Evolutionary conservation across 2,329 filamentous ascomycete genomes (phyloP).

Genomic region (Neospermospora avenae): DNA sequence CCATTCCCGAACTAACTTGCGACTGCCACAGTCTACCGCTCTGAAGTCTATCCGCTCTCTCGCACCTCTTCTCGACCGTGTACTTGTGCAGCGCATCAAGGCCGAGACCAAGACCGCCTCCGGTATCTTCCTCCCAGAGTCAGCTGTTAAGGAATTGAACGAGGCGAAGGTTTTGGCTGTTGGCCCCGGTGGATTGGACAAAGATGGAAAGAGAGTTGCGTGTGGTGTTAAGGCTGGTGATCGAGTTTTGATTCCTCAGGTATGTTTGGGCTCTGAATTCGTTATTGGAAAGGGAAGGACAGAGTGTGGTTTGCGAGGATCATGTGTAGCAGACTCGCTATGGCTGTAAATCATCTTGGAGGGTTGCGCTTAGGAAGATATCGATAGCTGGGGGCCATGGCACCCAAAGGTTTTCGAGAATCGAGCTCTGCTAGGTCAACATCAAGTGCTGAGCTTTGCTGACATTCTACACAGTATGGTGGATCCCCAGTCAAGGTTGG

Average conservation of each 20-base stretch:
- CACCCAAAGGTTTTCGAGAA: background rate
- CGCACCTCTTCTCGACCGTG: conserved; percentile 92
- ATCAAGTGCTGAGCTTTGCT: background rate
- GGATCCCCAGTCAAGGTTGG: conserved; percentile 95
- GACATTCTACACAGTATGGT: conserved; percentile 62
- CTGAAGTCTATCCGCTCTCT: conserved; percentile 96
- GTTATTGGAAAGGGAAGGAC: background rate
- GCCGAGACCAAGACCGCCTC: conserved; percentile 93
- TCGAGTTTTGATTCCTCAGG: conserved; percentile 93
- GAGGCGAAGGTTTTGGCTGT: conserved; percentile 96
- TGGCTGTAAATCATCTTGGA: background rate
- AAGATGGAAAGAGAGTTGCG: conserved; percentile 81
- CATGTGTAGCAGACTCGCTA: no score
- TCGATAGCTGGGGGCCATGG: background rate
- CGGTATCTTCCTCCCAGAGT: conserved; percentile 97
- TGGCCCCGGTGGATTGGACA: conserved; percentile 82
- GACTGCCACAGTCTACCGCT: conserved; percentile 55
- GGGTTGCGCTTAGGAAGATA: background rate
- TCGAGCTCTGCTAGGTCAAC: background rate
- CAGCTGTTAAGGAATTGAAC: conserved; percentile 95
- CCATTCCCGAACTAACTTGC: background rate
- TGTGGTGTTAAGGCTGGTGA: conserved; percentile 83
- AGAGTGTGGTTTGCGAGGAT: background rate
- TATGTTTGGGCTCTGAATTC: conserved; percentile 43
- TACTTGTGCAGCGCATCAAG: conserved; percentile 97